phyloP scores from a whole-genome alignment of 1,139 yeast genomes.

The Yamadazyma trypodendri region DNA sequence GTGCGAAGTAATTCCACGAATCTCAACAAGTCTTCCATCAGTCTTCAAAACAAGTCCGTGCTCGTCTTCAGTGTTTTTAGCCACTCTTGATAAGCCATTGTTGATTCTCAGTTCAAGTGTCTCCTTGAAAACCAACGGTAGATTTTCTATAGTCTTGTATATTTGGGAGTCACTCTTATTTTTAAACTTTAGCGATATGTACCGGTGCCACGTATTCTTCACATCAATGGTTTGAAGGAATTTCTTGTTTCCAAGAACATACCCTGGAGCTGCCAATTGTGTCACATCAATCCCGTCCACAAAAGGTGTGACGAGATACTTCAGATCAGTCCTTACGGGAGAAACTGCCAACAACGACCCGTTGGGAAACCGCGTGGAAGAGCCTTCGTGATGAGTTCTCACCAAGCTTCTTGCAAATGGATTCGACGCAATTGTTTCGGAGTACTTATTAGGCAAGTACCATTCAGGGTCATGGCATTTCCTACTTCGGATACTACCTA shows the following conservation, averaged over 20 bases:
- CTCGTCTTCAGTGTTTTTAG: neutral
- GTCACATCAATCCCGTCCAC: constrained; percentile 5
- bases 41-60: constrained; percentile 9
- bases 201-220: constrained; percentile 10
- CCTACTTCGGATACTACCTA: constrained; percentile 4
- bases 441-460: constrained; percentile 9
- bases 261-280: constrained; percentile 9
- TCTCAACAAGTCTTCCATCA: constrained; percentile 7
- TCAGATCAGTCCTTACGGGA: constrained; percentile 3
- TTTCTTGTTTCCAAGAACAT: constrained; percentile 12
- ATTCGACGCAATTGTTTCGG: constrained; percentile 8
- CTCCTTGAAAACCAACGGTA: constrained; percentile 3
- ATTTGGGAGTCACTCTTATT: constrained; percentile 5
- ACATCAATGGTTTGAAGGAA: constrained; percentile 7
- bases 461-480: constrained; percentile 9
- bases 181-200: constrained; percentile 13
- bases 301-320: constrained; percentile 1
- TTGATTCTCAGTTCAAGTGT: constrained; percentile 7
- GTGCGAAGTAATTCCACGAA: neutral
- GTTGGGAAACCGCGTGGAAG: constrained; percentile 12
- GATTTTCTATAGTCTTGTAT: neutral
- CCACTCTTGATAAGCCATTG: constrained; percentile 3
- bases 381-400: constrained; percentile 11
- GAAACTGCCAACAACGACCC: constrained; percentile 11
- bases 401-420: constrained; percentile 13